Conservation (phyloP, 768 basidiomycete genomes). For the Crucibulum laeve region DNA sequence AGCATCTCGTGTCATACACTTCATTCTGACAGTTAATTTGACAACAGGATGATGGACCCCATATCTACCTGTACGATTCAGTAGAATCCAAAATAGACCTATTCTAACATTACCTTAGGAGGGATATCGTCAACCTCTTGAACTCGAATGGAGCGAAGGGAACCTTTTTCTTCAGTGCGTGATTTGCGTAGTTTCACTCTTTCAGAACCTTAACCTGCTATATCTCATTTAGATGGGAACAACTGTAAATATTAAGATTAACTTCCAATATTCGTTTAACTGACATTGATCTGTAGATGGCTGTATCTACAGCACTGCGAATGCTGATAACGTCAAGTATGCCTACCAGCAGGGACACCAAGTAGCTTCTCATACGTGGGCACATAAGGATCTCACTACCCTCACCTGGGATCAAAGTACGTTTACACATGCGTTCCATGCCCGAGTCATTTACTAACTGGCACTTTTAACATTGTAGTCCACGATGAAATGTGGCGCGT, state of each 20-base stretch:
- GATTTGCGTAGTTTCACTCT: not conserved
- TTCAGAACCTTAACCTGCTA: not conserved
- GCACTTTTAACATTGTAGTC: conserved; percentile 15
- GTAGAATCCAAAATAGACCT: not conserved
- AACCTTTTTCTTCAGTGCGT: conserved; percentile 41
- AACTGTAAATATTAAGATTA: conserved; percentile 26
- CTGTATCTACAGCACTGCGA: conserved; percentile 28
- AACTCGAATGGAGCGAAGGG: conserved; percentile 29
- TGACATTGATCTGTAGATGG: conserved; percentile 16
- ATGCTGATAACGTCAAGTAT: conserved; percentile 24
- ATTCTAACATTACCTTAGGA: conserved; percentile 13
- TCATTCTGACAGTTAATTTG: not conserved
- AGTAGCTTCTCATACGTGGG: conserved; percentile 45
- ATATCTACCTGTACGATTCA: conserved; percentile 23
- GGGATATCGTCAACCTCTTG: conserved; percentile 27
- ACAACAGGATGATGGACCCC: conserved; percentile 39
- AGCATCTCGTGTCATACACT: not conserved
- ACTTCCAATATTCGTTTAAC: too few species aligned
- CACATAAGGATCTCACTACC: conserved; percentile 31
- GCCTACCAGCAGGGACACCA: conserved; percentile 36
- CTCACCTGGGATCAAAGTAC: conserved; percentile 26
- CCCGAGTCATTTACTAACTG: not conserved
- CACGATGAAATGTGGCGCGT: conserved; percentile 23
- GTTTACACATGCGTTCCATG: not conserved
- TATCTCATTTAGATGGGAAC: conserved; percentile 21